These are phyloP conservation scores for Didymella exigua DNA, from an alignment of 2,329 filamentous ascomycete species.

Conservation along the genomic window DNA sequence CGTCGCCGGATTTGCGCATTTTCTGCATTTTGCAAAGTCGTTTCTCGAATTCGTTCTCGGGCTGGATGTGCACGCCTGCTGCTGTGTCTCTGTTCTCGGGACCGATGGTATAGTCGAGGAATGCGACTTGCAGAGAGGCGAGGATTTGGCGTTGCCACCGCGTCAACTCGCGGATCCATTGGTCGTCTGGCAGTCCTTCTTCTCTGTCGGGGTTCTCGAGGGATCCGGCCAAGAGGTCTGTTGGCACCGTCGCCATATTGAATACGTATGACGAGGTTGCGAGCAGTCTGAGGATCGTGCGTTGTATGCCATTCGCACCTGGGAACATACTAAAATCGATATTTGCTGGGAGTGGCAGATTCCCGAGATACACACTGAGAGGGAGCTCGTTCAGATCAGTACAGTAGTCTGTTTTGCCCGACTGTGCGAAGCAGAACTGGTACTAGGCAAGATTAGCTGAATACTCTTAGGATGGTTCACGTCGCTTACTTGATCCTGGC, in stretches of 20 bases:
- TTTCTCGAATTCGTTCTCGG: slow-evolving; percentile 16
- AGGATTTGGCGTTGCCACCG: slow-evolving; percentile 27
- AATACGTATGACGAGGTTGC: slow-evolving; percentile 6
- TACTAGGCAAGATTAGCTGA: neutral
- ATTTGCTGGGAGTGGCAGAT: slow-evolving; percentile 8
- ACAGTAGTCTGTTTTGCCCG: slow-evolving; percentile 1
- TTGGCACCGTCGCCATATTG: slow-evolving; percentile 2
- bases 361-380: slow-evolving; percentile 4
- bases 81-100: slow-evolving; percentile 8
- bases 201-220: slow-evolving; percentile 3
- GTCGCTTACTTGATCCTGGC: slow-evolving; percentile 6
- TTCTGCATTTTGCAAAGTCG: slow-evolving; percentile 20
- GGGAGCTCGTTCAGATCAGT: slow-evolving; percentile 4
- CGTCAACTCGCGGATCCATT: slow-evolving; percentile 28
- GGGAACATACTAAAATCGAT: slow-evolving; percentile 18
- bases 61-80: neutral
- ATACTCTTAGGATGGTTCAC: neutral
- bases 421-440: slow-evolving; percentile 7
- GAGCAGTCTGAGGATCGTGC: slow-evolving; percentile 10
- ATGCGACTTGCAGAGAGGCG: slow-evolving; percentile 16
- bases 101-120: slow-evolving; percentile 24
- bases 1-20: slow-evolving; percentile 27
- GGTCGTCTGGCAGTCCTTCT: slow-evolving; percentile 18
- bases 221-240: neutral
- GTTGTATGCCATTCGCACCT: slow-evolving; percentile 20